A percentile compares a stretch with the other conserved stretches of the same genome.
Evolutionary conservation across 2,329 filamentous ascomycete genomes (phyloP).

Genomic region (Xylaria sp.): DNA sequence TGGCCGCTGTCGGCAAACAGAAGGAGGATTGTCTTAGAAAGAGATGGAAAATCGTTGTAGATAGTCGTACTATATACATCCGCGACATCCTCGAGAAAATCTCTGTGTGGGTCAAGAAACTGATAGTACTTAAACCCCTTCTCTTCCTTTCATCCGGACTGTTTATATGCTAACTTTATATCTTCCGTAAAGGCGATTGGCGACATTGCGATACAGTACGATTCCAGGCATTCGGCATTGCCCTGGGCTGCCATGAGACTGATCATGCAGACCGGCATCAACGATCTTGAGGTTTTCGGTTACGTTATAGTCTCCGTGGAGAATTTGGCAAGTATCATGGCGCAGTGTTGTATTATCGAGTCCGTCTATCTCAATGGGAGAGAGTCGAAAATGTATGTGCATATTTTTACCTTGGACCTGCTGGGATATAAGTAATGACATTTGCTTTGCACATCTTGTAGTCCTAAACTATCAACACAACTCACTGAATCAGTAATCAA

Average conservation of each 20-base stretch:
- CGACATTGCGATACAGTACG: conserved; percentile 9
- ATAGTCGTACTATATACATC: conserved; percentile 6
- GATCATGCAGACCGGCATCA: conserved; percentile 16
- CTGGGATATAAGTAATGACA: background rate
- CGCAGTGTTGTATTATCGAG: conserved; percentile 8
- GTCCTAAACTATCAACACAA: background rate
- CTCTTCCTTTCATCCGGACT: no score
- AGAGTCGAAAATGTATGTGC: background rate
- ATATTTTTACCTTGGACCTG: background rate
- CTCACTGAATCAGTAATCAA: conserved; percentile 1
- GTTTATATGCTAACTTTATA: background rate
- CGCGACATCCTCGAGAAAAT: conserved; percentile 15
- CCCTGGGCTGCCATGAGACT: conserved; percentile 17
- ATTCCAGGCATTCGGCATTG: conserved; percentile 3
- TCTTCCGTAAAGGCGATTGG: background rate
- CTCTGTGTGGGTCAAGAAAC: conserved; percentile 11
- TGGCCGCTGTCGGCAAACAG: background rate
- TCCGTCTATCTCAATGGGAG: background rate
- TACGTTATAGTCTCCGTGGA: conserved; percentile 1
- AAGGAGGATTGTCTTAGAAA: conserved; percentile 8
- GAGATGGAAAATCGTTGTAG: background rate
- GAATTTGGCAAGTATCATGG: conserved; percentile 5
- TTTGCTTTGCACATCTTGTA: background rate
- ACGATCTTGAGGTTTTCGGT: conserved; percentile 7
- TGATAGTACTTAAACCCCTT: background rate